Percentiles rank a stretch among this genome's conserved stretches.
Conservation (phyloP, 2,329 filamentous ascomycete species). For the Fusarium bactridioides region DNA sequence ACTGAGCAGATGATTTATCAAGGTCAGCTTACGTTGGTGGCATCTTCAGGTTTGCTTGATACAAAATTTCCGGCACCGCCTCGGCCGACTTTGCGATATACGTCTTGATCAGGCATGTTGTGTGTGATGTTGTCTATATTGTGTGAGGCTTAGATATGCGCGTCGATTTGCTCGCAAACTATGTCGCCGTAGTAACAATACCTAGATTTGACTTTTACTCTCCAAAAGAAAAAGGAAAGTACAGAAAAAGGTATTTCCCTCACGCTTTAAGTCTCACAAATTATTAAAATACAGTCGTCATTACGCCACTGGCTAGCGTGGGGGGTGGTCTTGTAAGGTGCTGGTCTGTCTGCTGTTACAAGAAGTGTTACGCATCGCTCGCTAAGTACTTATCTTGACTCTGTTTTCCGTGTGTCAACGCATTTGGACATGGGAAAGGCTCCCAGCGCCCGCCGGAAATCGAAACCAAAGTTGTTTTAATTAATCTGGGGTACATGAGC, state of each 20-base stretch:
- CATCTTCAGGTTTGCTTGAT: slow-evolving; percentile 60
- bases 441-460: slow-evolving; percentile 35
- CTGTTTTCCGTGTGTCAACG: slow-evolving; percentile 41
- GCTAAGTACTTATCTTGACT: slow-evolving; percentile 13
- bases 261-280: not conserved
- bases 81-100: slow-evolving; percentile 62
- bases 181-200: not conserved
- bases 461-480: slow-evolving; percentile 22
- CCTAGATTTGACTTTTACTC: not conserved
- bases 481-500: slow-evolving; percentile 42
- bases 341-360: not conserved
- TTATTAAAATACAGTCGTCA: slow-evolving; percentile 6
- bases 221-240: not conserved
- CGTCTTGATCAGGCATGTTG: slow-evolving; percentile 48
- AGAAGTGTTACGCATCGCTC: slow-evolving; percentile 20
- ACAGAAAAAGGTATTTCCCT: not conserved
- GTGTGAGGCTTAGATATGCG: not conserved
- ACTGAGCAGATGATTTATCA: not conserved
- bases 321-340: slow-evolving; percentile 8
- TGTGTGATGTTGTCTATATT: not conserved
- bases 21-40: slow-evolving; percentile 42
- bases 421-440: slow-evolving; percentile 40
- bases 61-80: slow-evolving; percentile 72
- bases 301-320: slow-evolving; percentile 27
- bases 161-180: not conserved